Base-by-base conservation (phyloP, 345 rosid species). In the Dipteronia dyeriana region DNA sequence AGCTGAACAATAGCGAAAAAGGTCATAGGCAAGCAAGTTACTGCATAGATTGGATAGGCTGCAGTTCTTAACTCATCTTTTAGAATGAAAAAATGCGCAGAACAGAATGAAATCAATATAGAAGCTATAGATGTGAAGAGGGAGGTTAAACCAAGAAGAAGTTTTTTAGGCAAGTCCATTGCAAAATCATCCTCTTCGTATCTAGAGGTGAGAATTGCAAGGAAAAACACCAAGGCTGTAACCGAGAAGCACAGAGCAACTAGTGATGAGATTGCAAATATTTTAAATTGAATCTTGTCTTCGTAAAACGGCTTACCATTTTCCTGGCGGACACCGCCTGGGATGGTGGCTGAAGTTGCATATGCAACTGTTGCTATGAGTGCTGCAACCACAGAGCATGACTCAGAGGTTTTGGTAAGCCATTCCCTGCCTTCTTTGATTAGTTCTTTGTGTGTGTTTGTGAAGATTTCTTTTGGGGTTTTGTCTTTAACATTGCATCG, bases 361-460 rank as follows among this genome's bases (percentile, higher is more conserved):
- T 78, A 84, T 61, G 86, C 82, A 66, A 81, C 86, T 2, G 86
- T 78, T 7, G 84, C 84, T 13, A 80, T 57, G 41, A 84, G 82
- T 16, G 84, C 82, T 3, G 86, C 86, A 31, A 81, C 71, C 0
- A 81, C 74, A 1, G 86, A 84, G 67, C 86, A 81, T 14, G 86
- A 78, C 63, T 84, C 84, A 0, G 78, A 75, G 19, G 86, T 84
- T 16, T 79, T 84, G 2, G 76, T 78, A 1, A 84, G 76, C 80
- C 84, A 84, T 25, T 76, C 71, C 39, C 75, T 72, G 25, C 83
- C 85, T 0, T 71, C 71, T 5, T 61, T 9, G 9, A 71, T 73
- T 17, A 82, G 85, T 0, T 20, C 34, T 43, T 71, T 39, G 73
- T 85, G 83, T 6, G 82, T 70, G 1, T 66, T 8, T 3, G 39